Percentiles rank a stretch among this genome's conserved stretches.
These are phyloP conservation scores for Gracilaria vermiculophylla DNA, from an alignment of 23 red algal genomes.

Conservation along the genomic window DNA sequence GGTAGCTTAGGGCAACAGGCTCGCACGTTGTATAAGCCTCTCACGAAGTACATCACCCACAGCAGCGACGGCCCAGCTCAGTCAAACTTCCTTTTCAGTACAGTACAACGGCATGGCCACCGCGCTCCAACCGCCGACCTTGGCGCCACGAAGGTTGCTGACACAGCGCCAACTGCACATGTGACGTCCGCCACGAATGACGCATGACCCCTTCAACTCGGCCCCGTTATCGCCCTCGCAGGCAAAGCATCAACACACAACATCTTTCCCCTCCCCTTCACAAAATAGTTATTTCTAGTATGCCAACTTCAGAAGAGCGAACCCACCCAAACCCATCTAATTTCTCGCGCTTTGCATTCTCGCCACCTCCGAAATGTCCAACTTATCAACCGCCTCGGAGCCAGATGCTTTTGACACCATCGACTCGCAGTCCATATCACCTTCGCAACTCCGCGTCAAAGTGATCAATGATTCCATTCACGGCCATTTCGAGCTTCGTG, in stretches of 20 bases:
- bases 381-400: not conserved
- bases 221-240: not conserved
- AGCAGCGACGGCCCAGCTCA: too few species aligned
- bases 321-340: too few species aligned
- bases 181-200: not conserved
- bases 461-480: constrained; percentile 93
- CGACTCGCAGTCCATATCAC: not conserved
- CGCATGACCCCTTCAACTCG: not conserved
- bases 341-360: too few species aligned
- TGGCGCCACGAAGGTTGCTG: not conserved
- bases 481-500: constrained; percentile 76
- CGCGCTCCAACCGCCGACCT: not conserved
- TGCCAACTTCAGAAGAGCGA: too few species aligned
- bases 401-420: not conserved
- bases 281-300: too few species aligned
- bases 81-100: too few species aligned
- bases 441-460: not conserved
- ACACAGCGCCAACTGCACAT: not conserved
- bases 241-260: too few species aligned
- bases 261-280: too few species aligned
- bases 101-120: not conserved
- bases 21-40: too few species aligned
- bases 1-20: too few species aligned
- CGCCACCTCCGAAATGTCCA: not conserved
- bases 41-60: too few species aligned